A percentile compares a stretch with the other conserved stretches of the same genome.
Evolutionary conservation across 208 protist genomes (phyloP).

Genomic region (Leishmania lainsoni): DNA sequence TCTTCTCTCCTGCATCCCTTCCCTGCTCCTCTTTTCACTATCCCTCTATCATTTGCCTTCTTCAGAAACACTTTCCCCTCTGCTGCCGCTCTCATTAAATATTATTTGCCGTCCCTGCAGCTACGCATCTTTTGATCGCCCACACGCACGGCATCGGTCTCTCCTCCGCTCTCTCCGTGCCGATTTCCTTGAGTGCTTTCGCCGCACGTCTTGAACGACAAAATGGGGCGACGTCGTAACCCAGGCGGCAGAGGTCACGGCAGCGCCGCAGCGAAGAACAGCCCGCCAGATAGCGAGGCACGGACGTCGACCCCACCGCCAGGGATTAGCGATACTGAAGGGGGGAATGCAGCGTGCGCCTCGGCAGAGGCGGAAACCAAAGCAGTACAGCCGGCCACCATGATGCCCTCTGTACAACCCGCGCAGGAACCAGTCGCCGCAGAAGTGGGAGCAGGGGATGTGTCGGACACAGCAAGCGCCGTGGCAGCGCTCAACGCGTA

Average conservation of each 20-base stretch:
- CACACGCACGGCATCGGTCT: neutral
- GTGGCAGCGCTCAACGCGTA: slow-evolving; percentile 38
- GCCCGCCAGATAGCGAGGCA: neutral
- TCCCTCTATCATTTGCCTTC: neutral
- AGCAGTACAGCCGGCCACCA: neutral
- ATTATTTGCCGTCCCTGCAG: neutral
- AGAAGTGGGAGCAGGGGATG: neutral
- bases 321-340: neutral
- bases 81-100: neutral
- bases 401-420: neutral
- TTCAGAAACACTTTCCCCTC: no score
- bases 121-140: neutral
- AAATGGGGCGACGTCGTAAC: slow-evolving; percentile 8
- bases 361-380: neutral
- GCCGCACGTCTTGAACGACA: neutral
- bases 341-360: neutral
- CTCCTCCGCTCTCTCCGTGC: neutral
- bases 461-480: neutral
- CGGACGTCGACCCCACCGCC: neutral
- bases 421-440: neutral
- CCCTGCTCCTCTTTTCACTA: neutral
- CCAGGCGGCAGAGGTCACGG: neutral
- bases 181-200: neutral
- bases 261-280: neutral
- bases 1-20: neutral